Conservation (phyloP, 331 rosid genomes). For the Quercus lobata region DNA sequence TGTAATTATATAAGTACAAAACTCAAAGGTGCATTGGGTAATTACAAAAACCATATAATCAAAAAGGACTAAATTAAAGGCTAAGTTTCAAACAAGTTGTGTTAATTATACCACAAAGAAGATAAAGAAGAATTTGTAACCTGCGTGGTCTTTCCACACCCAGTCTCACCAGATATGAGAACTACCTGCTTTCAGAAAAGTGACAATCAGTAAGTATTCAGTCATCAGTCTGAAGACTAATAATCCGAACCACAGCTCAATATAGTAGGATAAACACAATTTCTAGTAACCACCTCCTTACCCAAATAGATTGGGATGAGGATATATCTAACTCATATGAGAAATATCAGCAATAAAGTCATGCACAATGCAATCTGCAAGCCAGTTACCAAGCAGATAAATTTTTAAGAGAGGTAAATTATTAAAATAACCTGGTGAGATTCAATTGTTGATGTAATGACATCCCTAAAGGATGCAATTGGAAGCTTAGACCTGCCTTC, state of each 20-base stretch:
- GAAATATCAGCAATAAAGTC: constrained; percentile 4
- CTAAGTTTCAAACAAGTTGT: constrained; percentile 12
- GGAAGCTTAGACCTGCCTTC: constrained; percentile 69
- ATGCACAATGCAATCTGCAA: constrained; percentile 18
- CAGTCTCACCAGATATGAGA: constrained; percentile 88
- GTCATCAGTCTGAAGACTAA: constrained; percentile 19
- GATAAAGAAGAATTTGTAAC: constrained; percentile 52
- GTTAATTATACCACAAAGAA: constrained; percentile 30
- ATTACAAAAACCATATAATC: background rate
- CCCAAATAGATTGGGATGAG: constrained; percentile 3
- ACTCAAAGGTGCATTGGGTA: background rate
- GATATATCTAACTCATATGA: constrained; percentile 8
- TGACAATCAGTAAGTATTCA: constrained; percentile 24
- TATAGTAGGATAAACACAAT: background rate
- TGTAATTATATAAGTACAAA: background rate
- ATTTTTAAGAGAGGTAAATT: constrained; percentile 6
- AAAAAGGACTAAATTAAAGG: constrained; percentile 13
- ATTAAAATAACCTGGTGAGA: constrained; percentile 76
- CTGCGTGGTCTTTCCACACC: constrained; percentile 99
- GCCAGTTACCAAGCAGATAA: constrained; percentile 11
- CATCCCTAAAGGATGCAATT: constrained; percentile 72
- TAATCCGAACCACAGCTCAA: constrained; percentile 9
- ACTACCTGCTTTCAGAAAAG: constrained; percentile 66
- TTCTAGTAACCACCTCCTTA: background rate
- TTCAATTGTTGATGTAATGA: constrained; percentile 61